These are phyloP conservation scores for Hawksworthiomyces lignivorus DNA, from an alignment of 2,329 filamentous ascomycete species.

Conservation along the genomic window DNA sequence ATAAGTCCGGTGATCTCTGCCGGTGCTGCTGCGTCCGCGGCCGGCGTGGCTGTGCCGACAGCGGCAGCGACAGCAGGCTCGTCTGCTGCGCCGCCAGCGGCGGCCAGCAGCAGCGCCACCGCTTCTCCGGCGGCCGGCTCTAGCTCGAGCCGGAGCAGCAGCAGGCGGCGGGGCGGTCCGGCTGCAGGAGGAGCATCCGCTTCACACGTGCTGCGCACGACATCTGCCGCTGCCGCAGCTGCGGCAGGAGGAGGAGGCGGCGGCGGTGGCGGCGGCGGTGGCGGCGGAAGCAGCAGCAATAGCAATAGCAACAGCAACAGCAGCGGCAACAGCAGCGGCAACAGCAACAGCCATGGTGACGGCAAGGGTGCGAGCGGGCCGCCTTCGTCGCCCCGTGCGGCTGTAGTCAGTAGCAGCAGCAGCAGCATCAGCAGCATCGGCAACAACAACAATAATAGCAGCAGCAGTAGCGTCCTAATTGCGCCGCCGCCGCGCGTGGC, in stretches of 20 bases:
- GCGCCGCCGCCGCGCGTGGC: constrained; percentile 34
- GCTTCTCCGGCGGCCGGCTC: no score
- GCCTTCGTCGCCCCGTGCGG: no score
- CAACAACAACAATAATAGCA: not conserved
- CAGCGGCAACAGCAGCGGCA: not conserved
- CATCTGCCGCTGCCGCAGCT: constrained; percentile 14
- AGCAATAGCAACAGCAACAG: not conserved
- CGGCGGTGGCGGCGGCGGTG: constrained; percentile 7
- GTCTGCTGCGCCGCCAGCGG: not conserved
- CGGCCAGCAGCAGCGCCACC: not conserved
- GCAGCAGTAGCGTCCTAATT: constrained; percentile 22
- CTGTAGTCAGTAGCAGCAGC: not conserved
- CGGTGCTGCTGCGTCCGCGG: no score
- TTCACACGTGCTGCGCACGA: constrained; percentile 24
- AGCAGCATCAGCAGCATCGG: not conserved
- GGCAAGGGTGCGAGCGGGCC: not conserved
- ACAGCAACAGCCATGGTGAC: constrained; percentile 8
- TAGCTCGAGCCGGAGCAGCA: constrained; percentile 3
- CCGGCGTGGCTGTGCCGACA: no score
- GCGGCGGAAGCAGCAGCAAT: not conserved
- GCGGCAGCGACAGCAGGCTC: not conserved
- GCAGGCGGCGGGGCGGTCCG: constrained; percentile 21
- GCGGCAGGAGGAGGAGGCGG: not conserved
- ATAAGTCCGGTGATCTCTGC: not conserved
- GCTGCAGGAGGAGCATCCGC: constrained; percentile 5